A percentile compares a stretch with the other conserved stretches of the same genome.
These are phyloP conservation scores for Daldinia bambusicola DNA, from an alignment of 495 filamentous ascomycete species.

Conservation along the genomic window DNA sequence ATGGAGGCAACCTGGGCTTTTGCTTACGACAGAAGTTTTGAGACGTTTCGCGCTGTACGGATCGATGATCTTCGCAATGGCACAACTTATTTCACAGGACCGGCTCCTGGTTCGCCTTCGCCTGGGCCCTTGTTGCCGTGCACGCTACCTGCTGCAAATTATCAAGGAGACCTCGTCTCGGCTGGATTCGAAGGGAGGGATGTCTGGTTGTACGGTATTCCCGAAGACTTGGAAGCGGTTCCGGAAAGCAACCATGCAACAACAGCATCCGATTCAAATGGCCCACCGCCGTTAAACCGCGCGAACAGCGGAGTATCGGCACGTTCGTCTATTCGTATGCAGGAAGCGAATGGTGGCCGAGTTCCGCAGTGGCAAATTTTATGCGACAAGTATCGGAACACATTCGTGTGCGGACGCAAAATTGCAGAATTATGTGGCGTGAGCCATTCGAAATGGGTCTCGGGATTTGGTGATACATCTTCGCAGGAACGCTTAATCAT, in stretches of 20 bases:
- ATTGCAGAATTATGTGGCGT: conserved; percentile 66
- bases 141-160: conserved; percentile 74
- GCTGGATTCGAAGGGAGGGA: conserved; percentile 78
- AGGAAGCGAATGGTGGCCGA: conserved; percentile 50
- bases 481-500: conserved; percentile 72
- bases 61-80: conserved; percentile 79
- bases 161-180: conserved; percentile 76
- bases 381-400: conserved; percentile 71
- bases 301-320: conserved; percentile 55
- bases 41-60: conserved; percentile 79
- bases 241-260: conserved; percentile 48
- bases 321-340: conserved; percentile 50
- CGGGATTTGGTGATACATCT: conserved; percentile 55
- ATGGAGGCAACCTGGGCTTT: conserved; percentile 82
- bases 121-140: conserved; percentile 65
- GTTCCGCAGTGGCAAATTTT: conserved; percentile 77
- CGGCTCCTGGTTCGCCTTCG: conserved; percentile 59
- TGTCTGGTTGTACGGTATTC: conserved; percentile 84
- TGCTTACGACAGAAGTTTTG: conserved; percentile 78
- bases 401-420: conserved; percentile 68
- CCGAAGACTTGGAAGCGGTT: conserved; percentile 73
- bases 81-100: conserved; percentile 83
- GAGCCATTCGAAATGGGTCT: conserved; percentile 72
- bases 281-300: conserved; percentile 46
- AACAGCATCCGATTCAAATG: conserved; percentile 43